phyloP scores from a whole-genome alignment of 2,329 filamentous ascomycete species.

The Trichophyton rubrum region DNA sequence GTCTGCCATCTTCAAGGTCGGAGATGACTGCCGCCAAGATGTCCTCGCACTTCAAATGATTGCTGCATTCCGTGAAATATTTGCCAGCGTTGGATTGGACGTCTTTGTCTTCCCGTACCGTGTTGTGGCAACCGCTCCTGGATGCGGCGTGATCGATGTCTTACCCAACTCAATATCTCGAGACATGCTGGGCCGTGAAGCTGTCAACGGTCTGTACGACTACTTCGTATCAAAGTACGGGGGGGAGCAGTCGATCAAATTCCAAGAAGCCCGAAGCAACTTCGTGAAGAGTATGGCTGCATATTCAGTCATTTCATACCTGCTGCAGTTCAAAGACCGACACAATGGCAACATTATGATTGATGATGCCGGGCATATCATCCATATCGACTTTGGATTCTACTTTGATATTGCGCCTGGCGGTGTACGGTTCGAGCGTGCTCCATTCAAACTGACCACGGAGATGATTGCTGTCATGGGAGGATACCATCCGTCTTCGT shows the following conservation, averaged over 20 bases:
- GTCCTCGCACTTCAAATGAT: constrained; percentile 97
- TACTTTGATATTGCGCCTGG: constrained; percentile 98
- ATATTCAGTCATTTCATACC: constrained; percentile 91
- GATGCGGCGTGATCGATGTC: constrained; percentile 96
- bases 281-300: constrained; percentile 99
- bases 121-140: constrained; percentile 91
- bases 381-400: constrained; percentile 98
- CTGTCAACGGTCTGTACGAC: constrained; percentile 94
- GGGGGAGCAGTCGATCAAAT: constrained; percentile 84
- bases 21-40: constrained; percentile 95
- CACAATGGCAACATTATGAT: constrained; percentile 99
- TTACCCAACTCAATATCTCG: constrained; percentile 94
- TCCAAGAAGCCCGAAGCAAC: constrained; percentile 89
- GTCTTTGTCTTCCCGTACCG: constrained; percentile 96
- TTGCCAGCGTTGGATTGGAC: constrained; percentile 85
- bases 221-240: constrained; percentile 98
- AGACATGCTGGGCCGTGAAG: constrained; percentile 96
- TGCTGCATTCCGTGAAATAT: constrained; percentile 91
- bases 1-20: constrained; percentile 98
- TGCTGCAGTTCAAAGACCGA: constrained; percentile 96
- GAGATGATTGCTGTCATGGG: constrained; percentile 99
- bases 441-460: constrained; percentile 91
- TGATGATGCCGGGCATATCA: constrained; percentile 88
- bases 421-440: constrained; percentile 92
- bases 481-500: constrained; percentile 27